These are phyloP conservation scores for Exserohilum turcica DNA, from an alignment of 2,329 filamentous ascomycete species.

Conservation along the genomic window DNA sequence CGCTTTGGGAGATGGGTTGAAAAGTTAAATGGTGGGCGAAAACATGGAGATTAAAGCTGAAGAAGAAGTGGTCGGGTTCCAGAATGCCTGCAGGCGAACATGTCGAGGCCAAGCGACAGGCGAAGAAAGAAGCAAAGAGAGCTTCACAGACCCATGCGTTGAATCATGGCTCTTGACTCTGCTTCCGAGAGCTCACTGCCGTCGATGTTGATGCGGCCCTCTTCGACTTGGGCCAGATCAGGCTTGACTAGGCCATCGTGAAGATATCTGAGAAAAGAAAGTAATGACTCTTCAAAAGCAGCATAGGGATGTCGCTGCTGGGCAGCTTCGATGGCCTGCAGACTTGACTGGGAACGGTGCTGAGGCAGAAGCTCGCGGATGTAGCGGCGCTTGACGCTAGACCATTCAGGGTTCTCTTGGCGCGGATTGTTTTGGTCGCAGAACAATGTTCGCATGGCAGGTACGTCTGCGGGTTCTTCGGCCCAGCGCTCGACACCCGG, in stretches of 20 bases:
- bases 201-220: conserved; percentile 48
- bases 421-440: conserved; percentile 36
- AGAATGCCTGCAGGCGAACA: neutral
- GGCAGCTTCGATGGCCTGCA: conserved; percentile 35
- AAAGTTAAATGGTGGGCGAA: neutral
- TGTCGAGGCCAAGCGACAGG: neutral
- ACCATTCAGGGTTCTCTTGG: conserved; percentile 46
- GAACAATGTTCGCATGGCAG: conserved; percentile 44
- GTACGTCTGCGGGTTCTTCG: conserved; percentile 34
- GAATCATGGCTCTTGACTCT: conserved; percentile 41
- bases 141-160: conserved; percentile 39
- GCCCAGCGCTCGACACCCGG: conserved; percentile 29
- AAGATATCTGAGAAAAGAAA: conserved; percentile 52
- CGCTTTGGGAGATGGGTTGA: neutral
- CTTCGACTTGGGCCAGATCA: conserved; percentile 59
- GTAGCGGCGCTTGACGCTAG: conserved; percentile 41
- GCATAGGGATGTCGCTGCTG: conserved; percentile 40
- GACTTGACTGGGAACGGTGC: conserved; percentile 5
- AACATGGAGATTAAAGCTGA: conserved; percentile 2
- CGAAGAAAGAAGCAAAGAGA: neutral
- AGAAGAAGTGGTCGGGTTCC: neutral
- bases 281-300: conserved; percentile 48
- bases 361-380: conserved; percentile 31
- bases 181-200: conserved; percentile 36
- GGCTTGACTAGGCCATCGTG: conserved; percentile 53